Percentiles rank a stretch among this genome's conserved stretches.
phyloP scores from a whole-genome alignment of 441 rosid species.

The Viola pubescens region DNA sequence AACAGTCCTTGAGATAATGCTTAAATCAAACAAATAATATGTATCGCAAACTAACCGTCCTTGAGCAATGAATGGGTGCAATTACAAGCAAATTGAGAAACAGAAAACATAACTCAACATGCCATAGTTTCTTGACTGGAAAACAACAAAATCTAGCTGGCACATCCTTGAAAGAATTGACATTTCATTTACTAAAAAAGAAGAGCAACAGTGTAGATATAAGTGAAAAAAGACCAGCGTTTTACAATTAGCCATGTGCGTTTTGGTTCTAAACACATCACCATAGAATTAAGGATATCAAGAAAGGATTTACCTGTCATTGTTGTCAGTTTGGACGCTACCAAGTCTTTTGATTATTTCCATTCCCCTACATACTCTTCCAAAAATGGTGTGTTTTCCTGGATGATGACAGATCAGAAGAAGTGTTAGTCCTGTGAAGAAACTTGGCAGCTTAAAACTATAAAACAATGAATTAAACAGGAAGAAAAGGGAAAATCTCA shows the following conservation, averaged over 20 bases:
- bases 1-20: background rate
- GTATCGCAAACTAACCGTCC: too few species aligned
- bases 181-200: background rate
- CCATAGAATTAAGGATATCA: background rate
- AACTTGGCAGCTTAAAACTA: background rate
- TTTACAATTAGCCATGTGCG: too few species aligned
- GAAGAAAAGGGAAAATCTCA: background rate
- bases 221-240: too few species aligned
- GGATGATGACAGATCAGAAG: conserved; percentile 15
- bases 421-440: background rate
- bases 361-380: conserved; percentile 86
- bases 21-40: background rate
- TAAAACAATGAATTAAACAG: background rate
- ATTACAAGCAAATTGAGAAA: too few species aligned
- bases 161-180: background rate
- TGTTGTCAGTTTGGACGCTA: conserved; percentile 91
- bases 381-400: conserved; percentile 98
- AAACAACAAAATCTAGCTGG: background rate
- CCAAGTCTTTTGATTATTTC: conserved; percentile 96
- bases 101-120: too few species aligned
- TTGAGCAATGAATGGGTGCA: too few species aligned
- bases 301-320: conserved; percentile 48
- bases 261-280: background rate
- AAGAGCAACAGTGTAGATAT: too few species aligned
- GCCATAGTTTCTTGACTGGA: too few species aligned